Base-by-base conservation (phyloP, 1,284 basidiomycete species). In the Somion occarium region DNA sequence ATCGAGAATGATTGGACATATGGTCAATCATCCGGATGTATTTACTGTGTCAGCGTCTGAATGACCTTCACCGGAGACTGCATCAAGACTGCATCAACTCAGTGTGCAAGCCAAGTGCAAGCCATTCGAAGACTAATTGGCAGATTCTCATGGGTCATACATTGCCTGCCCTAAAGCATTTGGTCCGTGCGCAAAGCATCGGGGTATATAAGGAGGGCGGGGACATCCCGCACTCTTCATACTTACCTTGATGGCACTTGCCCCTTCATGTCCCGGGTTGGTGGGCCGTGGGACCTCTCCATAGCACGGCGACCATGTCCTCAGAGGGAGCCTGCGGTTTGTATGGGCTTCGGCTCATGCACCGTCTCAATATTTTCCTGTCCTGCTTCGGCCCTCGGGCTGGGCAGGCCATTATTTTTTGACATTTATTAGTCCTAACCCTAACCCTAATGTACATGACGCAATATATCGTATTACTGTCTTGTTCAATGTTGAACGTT, bases 221-320 rank as follows among this genome's bases (percentile, higher is more conserved):
- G 44, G 52, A 48, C 48, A 56, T 56, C 50, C 1, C 18, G 44
- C 47, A 49, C 55, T 61, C 41, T 57, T 69, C 67, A 69, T 69
- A 69, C 67, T 69, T 69, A 69, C 67, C 67, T 69, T 69, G 67
- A 69, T 67, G 66, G 67, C 65, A 67, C 61, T 59, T 52, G 59
- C 61, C 64, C 64, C 65, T 65, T 68, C 73, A 74, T 1, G 51
- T 71, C 55, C 65, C 50, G 69, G 73, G 73, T 56, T 57, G 67
- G 64, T 72, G 73, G 74, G 71, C 69, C 58, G 65, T 64, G 52
- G 69, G 73, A 69, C 59, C 60, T 66, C 73, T 73, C 72, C 79
- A 82, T 82, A 80, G 80, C 80, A 83, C 80, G 80, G 80, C 80
- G 80, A 82, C 80, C 79, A 61, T 81, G 79, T 82, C 79, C 80